A percentile compares a stretch with the other conserved stretches of the same genome.
Evolutionary conservation across 164 flowering plant species (phyloP).

Genomic region (Vitis rupestris): DNA sequence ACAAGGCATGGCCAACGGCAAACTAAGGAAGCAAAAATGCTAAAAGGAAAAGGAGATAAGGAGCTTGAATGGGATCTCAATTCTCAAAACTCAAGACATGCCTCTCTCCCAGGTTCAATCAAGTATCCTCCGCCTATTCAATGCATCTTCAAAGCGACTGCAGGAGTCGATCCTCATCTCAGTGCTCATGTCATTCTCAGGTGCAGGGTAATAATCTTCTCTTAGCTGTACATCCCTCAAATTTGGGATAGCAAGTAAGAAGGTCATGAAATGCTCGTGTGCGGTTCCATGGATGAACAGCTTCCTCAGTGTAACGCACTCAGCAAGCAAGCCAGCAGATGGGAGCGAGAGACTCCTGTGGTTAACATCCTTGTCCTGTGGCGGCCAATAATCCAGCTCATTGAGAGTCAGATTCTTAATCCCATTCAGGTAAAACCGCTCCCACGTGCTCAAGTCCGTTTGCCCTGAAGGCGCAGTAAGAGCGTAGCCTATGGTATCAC

Average conservation of each 20-base stretch:
- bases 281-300: conserved; percentile 93
- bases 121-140: conserved; percentile 47
- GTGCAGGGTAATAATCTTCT: conserved; percentile 97
- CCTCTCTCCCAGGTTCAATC: conserved; percentile 38
- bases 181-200: conserved; percentile 91
- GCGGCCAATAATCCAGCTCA: conserved; percentile 97
- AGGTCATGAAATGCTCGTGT: conserved; percentile 81
- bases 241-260: conserved; percentile 53
- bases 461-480: conserved; percentile 88
- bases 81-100: background rate
- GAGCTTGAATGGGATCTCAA: background rate
- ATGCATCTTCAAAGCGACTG: conserved; percentile 75
- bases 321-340: conserved; percentile 64
- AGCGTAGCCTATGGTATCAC: conserved; percentile 72
- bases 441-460: conserved; percentile 95
- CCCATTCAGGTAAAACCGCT: conserved; percentile 76
- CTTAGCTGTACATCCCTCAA: conserved; percentile 88
- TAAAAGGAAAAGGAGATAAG: background rate
- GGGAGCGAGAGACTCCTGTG: conserved; percentile 88
- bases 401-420: conserved; percentile 48
- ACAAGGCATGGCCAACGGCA: no score
- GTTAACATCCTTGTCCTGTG: conserved; percentile 90
- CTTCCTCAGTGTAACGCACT: conserved; percentile 69
- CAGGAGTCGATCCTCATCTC: conserved; percentile 91
- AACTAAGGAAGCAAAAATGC: no score